Percentiles rank a stretch among this genome's conserved stretches.
phyloP scores from a whole-genome alignment of 1,284 basidiomycete species.

The Ganoderma leucocontextum region DNA sequence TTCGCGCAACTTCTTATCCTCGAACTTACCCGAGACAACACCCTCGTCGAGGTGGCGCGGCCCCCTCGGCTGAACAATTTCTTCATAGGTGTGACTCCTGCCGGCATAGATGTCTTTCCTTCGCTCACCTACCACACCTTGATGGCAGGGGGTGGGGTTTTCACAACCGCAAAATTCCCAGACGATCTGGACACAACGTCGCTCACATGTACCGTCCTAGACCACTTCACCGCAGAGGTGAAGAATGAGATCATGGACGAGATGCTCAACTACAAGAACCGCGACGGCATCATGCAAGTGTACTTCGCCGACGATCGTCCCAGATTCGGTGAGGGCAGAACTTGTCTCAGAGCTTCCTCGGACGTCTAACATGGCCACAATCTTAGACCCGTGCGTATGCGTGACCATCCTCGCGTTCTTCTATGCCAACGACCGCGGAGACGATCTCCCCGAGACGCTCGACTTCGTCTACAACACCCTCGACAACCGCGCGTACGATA shows the following conservation, averaged over 20 bases:
- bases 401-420: constrained; percentile 59
- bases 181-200: constrained; percentile 51
- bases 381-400: constrained; percentile 51
- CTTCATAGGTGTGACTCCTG: constrained; percentile 15
- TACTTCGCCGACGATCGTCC: constrained; percentile 23
- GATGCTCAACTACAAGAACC: constrained; percentile 16
- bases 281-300: constrained; percentile 22
- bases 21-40: constrained; percentile 54
- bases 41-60: constrained; percentile 53
- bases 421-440: constrained; percentile 53
- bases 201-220: constrained; percentile 11
- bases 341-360: constrained; percentile 14
- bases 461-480: constrained; percentile 56
- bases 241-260: constrained; percentile 23
- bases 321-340: constrained; percentile 44
- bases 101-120: not conserved
- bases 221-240: not conserved
- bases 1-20: constrained; percentile 64
- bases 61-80: constrained; percentile 55
- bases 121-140: not conserved
- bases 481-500: constrained; percentile 51
- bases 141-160: not conserved
- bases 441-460: constrained; percentile 51
- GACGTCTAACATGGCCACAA: not conserved
- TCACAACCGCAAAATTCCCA: constrained; percentile 39